Conservation (phyloP, 2,329 filamentous ascomycete genomes). For the Trichoderma gracile region DNA sequence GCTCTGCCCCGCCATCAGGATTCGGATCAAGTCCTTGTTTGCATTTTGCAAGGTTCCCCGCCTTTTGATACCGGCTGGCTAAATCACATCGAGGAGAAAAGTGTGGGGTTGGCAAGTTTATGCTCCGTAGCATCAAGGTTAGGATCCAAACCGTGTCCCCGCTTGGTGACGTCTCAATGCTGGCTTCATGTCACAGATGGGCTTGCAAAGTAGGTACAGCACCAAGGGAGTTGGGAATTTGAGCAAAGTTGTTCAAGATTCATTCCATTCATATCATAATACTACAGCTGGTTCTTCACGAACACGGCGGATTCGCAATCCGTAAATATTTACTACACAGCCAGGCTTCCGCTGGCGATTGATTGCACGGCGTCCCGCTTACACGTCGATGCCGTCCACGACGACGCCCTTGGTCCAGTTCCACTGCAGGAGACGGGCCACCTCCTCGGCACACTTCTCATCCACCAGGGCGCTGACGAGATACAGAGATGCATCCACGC, state of each 20-base stretch:
- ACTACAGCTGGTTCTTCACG: conserved; percentile 22
- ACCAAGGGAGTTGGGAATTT: not conserved
- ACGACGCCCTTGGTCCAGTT: conserved; percentile 84
- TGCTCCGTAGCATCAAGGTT: too few relatives aligned
- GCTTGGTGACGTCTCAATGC: too few relatives aligned
- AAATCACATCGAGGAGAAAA: too few relatives aligned
- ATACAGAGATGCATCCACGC: conserved; percentile 82
- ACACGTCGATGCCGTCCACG: conserved; percentile 83
- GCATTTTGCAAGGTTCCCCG: too few relatives aligned
- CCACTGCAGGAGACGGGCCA: conserved; percentile 75
- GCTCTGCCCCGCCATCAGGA: too few relatives aligned
- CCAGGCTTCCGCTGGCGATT: conserved; percentile 26
- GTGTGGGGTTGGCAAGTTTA: too few relatives aligned
- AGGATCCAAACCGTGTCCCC: too few relatives aligned
- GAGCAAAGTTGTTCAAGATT: not conserved
- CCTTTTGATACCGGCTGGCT: too few relatives aligned
- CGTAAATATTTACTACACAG: conserved; percentile 25
- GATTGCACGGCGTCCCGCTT: conserved; percentile 34
- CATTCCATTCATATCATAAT: conserved; percentile 26
- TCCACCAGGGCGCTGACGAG: conserved; percentile 80
- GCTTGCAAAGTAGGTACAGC: not conserved
- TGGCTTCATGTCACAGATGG: too few relatives aligned
- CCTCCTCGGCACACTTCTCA: conserved; percentile 73
- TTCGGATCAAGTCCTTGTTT: too few relatives aligned
- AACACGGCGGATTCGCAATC: conserved; percentile 21